Base-by-base conservation (phyloP, 495 filamentous ascomycete genomes). In the Neurospora pannonica region DNA sequence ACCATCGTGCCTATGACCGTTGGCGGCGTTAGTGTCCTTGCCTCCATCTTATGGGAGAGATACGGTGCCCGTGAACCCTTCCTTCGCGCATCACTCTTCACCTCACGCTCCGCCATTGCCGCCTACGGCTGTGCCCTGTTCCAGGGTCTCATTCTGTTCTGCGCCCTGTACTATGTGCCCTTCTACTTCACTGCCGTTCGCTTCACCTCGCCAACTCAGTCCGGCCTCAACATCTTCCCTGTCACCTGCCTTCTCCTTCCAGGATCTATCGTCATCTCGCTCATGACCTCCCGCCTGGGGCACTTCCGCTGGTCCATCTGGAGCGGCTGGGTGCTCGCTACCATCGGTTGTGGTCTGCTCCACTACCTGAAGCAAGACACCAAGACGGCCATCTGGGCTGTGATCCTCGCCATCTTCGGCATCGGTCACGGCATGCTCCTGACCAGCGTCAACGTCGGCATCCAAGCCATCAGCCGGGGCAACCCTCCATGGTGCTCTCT, bases 161-260 rank as follows among this genome's bases (percentile, higher is more conserved):
- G 74, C 67, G 72, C 71, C 10, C 76, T 93, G 0, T 91, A 92
- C 76, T 91, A 81, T 48, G 88, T 91, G 38, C 86, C 91, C 0
- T 83, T 94, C 31, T 94, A 90, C 79, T 90, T 90, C 77, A 82
- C 89, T 71, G 86, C 88, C 10, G 86, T 91, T 37, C 88, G 89
- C 72, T 86, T 83, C 70, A 84, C 86, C 70, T 80, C 83, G 0
- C 83, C 88, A 0, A 87, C 88, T 7, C 74, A 89, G 3, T 81
- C 90, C 1, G 90, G 91, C 10, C 70, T 81, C 13, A 75, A 78
- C 40, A 72, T 81, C 28, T 79, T 82, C 40, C 80, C 80, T 2
- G 80, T 79, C 10, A 82, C 76, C 0, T 77, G 74, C 60, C 46
- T 79, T 19, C 76, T 82, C 9, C 75, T 82, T 11, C 79, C 80